Base-by-base conservation (phyloP, 2,329 filamentous ascomycete species). In the Taxawa tesnikishii region DNA sequence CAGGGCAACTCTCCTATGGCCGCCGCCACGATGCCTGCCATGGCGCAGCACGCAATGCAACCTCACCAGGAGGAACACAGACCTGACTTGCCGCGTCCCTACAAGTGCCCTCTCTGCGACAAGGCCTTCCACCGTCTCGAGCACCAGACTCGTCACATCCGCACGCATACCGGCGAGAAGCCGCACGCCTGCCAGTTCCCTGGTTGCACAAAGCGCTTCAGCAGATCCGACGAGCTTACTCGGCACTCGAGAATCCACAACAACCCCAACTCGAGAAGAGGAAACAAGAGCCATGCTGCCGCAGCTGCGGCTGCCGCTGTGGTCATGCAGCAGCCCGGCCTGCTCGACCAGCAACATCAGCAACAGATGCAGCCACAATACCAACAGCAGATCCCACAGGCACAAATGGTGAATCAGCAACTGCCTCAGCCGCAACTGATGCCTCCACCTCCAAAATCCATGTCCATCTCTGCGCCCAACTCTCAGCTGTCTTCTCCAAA, bases 81-180 rank as follows among this genome's bases (percentile, higher is more conserved):
- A 59, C 83, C 69, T 67, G 88, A 96, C 59, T 73, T 96, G 33
- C 90, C 90, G 38, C 79, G 90, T 35, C 88, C 88, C 1, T 98
- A 98, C 75, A 96, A 96, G 68, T 98, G 88, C 60, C 87, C 88
- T 39, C 74, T 98, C 41, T 98, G 90, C 67, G 88, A 94, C 51
- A 93, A 94, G 70, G 88, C 90, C 39, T 98, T 98, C 64, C 90
- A 96, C 68, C 84, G 90, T 41, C 71, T 98, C 26, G 88, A 96
- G 66, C 88, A 96, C 58, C 88, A 94, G 68, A 79, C 74, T 38
- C 62, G 77, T 48, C 88, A 98, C 60, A 96, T 96, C 53, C 78
- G 88, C 49, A 96, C 90, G 5, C 88, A 98, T 60, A 98, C 88
- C 0, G 90, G 88, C 49, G 88, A 98, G 67, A 98, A 96, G 70